phyloP scores from a whole-genome alignment of 768 basidiomycete genomes.

The Naematelia aurantialba region DNA sequence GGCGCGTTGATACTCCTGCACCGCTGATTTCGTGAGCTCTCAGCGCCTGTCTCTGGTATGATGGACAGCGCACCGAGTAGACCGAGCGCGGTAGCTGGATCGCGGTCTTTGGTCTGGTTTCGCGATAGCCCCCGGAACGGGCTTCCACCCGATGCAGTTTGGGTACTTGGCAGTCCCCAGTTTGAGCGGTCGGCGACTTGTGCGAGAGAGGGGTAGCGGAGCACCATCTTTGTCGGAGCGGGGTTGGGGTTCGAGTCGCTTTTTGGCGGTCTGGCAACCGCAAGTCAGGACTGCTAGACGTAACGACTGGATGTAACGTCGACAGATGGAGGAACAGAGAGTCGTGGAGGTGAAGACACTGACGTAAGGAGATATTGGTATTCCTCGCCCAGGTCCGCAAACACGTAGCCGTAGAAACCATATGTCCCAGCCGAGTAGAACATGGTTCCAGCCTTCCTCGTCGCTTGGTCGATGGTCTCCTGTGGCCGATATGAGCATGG shows the following conservation, averaged over 20 bases:
- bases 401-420: slow-evolving; percentile 87
- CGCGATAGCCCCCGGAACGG: slow-evolving; percentile 67
- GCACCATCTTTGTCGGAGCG: slow-evolving; percentile 54
- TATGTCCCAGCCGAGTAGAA: slow-evolving; percentile 92
- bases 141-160: slow-evolving; percentile 51
- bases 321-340: not conserved
- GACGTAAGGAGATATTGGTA: slow-evolving; percentile 85
- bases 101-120: slow-evolving; percentile 76
- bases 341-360: slow-evolving; percentile 46
- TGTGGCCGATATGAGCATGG: slow-evolving; percentile 49
- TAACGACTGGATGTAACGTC: not conserved
- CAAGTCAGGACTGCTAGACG: too few species aligned
- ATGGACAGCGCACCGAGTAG: slow-evolving; percentile 60
- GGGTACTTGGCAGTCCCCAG: slow-evolving; percentile 17
- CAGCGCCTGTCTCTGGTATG: not conserved
- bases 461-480: slow-evolving; percentile 75
- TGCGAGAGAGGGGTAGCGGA: slow-evolving; percentile 59
- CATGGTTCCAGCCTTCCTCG: slow-evolving; percentile 67
- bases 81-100: slow-evolving; percentile 67
- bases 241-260: slow-evolving; percentile 15
- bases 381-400: slow-evolving; percentile 74
- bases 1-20: slow-evolving; percentile 74
- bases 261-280: slow-evolving; percentile 9
- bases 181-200: slow-evolving; percentile 20
- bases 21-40: slow-evolving; percentile 54